These are phyloP conservation scores for Chrysosphaeria jannelii DNA, from an alignment of 2,329 filamentous ascomycete species.

Conservation along the genomic window DNA sequence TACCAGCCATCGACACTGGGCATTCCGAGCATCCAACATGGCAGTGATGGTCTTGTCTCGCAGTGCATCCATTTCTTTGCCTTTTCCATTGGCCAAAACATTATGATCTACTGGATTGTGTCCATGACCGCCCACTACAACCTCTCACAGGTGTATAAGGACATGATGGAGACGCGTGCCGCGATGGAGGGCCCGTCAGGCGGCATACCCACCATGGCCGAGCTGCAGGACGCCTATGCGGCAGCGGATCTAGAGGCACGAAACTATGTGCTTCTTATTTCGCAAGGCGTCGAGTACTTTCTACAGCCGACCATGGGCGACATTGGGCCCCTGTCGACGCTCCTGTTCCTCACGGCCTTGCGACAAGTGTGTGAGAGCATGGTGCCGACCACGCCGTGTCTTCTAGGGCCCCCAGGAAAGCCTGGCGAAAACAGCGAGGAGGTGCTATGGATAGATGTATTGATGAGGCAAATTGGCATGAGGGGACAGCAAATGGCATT, in stretches of 20 bases:
- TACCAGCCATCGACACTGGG: conserved; percentile 4
- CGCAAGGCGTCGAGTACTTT: conserved; percentile 6
- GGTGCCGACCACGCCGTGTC: background rate
- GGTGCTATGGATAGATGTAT: conserved; percentile 2
- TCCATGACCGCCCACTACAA: conserved; percentile 3
- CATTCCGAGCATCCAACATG: no score
- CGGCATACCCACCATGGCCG: no score
- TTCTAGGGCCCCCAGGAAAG: background rate
- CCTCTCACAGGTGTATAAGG: conserved; percentile 1
- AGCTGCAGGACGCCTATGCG: no score
- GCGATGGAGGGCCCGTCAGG: no score
- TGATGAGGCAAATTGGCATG: conserved; percentile 2
- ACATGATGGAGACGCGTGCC: no score
- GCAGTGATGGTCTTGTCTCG: no score
- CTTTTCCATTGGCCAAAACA: conserved; percentile 5
- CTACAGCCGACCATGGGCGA: conserved; percentile 3
- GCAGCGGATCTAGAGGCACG: no score
- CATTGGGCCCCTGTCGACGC: conserved; percentile 4
- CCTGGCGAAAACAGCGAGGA: conserved; percentile 3
- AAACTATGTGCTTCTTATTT: no score
- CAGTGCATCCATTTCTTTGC: conserved; percentile 4
- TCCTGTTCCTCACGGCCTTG: conserved; percentile 3
- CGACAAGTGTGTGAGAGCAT: conserved; percentile 1
- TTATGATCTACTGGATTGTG: conserved; percentile 5
- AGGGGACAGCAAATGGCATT: conserved; percentile 3